Percentiles rank a stretch among this genome's conserved stretches.
Conservation (phyloP, 306 rosid species). For the Potentilla sterilis region DNA sequence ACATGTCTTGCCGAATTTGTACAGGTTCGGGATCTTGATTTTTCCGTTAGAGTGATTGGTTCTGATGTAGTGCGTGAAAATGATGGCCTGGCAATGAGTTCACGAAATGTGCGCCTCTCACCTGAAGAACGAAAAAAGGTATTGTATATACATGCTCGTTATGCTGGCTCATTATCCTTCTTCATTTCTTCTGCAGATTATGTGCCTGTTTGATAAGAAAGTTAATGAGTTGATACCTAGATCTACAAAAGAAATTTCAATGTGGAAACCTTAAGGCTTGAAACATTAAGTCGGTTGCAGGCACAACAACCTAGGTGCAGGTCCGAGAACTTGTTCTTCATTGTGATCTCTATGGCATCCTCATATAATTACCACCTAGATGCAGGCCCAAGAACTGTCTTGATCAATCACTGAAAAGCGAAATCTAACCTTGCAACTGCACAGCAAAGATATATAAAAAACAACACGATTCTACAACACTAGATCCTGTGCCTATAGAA, state of each 20-base stretch:
- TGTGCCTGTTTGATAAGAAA: constrained; percentile 5
- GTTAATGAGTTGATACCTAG: constrained; percentile 9
- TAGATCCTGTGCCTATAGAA: not conserved
- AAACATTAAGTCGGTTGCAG: constrained; percentile 97
- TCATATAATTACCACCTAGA: constrained; percentile 38
- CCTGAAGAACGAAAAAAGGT: constrained; percentile 79
- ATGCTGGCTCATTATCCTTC: constrained; percentile 41
- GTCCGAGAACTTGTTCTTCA: constrained; percentile 59
- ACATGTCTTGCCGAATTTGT: constrained; percentile 19
- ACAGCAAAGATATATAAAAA: not conserved
- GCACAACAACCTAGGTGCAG: constrained; percentile 76
- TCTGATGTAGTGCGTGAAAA: constrained; percentile 60
- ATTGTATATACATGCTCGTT: not conserved
- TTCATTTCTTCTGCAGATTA: constrained; percentile 46
- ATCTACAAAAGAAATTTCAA: constrained; percentile 24
- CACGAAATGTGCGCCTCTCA: constrained; percentile 83
- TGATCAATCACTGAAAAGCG: not conserved
- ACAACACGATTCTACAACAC: not conserved
- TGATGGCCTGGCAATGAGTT: constrained; percentile 94
- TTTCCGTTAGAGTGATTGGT: constrained; percentile 64
- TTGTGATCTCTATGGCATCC: constrained; percentile 95
- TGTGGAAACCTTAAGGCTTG: constrained; percentile 75
- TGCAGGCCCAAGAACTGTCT: constrained; percentile 2
- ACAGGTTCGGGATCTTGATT: constrained; percentile 95
- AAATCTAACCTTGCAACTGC: not conserved